phyloP scores from a whole-genome alignment of 139 green algal species.

The Diplosphaera chodatii region DNA sequence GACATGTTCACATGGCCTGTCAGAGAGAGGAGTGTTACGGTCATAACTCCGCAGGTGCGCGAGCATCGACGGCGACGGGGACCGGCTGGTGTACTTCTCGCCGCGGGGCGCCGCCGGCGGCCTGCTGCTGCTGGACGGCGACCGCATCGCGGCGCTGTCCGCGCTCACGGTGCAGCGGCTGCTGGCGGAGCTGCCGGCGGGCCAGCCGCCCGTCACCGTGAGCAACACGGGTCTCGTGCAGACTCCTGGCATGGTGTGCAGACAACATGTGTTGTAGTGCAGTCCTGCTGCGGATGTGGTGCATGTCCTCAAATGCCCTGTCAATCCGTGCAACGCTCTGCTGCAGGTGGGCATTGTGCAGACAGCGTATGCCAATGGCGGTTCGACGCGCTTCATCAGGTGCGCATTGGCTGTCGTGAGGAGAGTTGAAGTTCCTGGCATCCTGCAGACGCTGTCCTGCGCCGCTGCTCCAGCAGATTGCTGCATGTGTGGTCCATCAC shows the following conservation, averaged over 20 bases:
- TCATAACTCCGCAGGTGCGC: slow-evolving; percentile 33
- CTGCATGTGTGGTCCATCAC: too few relatives aligned
- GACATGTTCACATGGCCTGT: too few relatives aligned
- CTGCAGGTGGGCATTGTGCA: slow-evolving; percentile 85
- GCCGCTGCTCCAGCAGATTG: too few relatives aligned
- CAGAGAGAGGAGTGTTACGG: too few relatives aligned
- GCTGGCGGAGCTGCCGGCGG: slow-evolving; percentile 40
- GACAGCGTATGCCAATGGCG: slow-evolving; percentile 97
- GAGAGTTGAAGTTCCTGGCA: too few relatives aligned
- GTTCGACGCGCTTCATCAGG: slow-evolving; percentile 59
- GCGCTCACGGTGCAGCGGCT: slow-evolving; percentile 60
- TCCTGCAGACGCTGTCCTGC: too few relatives aligned
- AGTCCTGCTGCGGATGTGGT: too few relatives aligned
- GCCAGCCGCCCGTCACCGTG: not conserved
- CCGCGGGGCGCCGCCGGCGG: slow-evolving; percentile 3
- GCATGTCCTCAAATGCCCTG: too few relatives aligned
- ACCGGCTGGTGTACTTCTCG: slow-evolving; percentile 93
- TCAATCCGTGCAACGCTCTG: not conserved
- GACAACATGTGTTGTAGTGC: too few relatives aligned
- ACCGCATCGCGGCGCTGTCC: slow-evolving; percentile 84
- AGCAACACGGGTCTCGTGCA: too few relatives aligned
- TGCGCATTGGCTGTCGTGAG: too few relatives aligned
- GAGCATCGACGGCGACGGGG: slow-evolving; percentile 90
- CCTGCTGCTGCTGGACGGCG: slow-evolving; percentile 81
- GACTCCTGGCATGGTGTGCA: too few relatives aligned